Evolutionary conservation across 345 rosid species (phyloP).

Genomic region (Mallotus nudiflorus): DNA sequence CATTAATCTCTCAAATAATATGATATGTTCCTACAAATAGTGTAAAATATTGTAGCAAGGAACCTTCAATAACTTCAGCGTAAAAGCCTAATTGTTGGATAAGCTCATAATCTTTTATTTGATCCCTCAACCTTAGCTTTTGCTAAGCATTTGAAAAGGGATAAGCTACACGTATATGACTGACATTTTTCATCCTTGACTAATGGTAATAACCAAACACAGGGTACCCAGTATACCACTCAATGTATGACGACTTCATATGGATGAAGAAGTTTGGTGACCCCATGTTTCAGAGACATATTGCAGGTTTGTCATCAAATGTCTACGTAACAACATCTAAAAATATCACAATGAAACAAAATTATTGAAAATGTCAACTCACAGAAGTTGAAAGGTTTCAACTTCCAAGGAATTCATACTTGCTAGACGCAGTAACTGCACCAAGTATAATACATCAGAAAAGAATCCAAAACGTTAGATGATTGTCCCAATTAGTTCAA

Average conservation of each 20-base stretch:
- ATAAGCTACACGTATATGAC: background rate
- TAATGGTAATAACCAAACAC: constrained; percentile 17
- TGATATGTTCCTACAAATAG: no score
- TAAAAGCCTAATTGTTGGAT: background rate
- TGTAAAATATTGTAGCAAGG: background rate
- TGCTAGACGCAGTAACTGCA: no score
- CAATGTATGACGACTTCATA: constrained; percentile 76
- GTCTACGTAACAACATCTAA: background rate
- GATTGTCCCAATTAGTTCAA: background rate
- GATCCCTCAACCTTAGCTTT: background rate
- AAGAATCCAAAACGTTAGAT: background rate
- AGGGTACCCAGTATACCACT: constrained; percentile 85
- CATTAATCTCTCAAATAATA: background rate
- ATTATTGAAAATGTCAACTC: no score
- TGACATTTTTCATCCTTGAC: constrained; percentile 9
- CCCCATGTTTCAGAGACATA: constrained; percentile 69
- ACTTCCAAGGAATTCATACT: background rate
- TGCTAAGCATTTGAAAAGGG: constrained; percentile 16
- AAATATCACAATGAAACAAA: background rate
- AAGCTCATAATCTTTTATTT: background rate
- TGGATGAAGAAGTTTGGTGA: constrained; percentile 89
- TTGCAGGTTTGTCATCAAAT: constrained; percentile 49
- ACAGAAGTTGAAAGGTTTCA: background rate
- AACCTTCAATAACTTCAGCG: background rate
- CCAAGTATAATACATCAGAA: background rate